Conservation (phyloP, 2,329 filamentous ascomycete species). For the Aureobasidium leucospermi region DNA sequence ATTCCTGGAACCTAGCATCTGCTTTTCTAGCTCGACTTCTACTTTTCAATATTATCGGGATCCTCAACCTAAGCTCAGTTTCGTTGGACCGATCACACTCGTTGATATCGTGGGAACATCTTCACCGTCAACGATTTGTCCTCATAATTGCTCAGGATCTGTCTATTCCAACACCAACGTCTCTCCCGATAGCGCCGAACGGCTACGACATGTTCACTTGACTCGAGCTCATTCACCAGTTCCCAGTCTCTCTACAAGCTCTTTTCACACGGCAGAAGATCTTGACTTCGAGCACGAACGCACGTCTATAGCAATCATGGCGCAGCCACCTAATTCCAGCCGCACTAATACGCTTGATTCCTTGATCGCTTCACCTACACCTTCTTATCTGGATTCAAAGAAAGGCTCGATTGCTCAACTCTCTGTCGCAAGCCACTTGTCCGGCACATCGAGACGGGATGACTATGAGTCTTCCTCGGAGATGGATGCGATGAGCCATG, state of each 20-base stretch:
- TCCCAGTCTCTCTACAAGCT: constrained; percentile 6
- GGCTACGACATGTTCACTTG: not conserved
- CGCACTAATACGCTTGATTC: constrained; percentile 42
- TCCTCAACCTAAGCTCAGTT: not conserved
- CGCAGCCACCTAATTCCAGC: constrained; percentile 17
- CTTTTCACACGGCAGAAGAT: constrained; percentile 1
- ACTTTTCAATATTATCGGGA: not conserved
- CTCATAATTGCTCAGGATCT: too few species aligned
- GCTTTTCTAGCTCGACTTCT: not conserved
- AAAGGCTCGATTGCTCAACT: constrained; percentile 31
- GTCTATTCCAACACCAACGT: not conserved
- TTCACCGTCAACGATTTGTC: not conserved
- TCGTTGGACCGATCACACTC: constrained; percentile 1
- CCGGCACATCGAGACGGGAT: constrained; percentile 38
- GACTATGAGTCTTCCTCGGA: constrained; percentile 35
- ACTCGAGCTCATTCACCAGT: not conserved
- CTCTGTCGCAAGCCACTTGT: constrained; percentile 38
- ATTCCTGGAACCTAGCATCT: not conserved
- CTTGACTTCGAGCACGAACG: not conserved
- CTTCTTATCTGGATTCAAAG: constrained; percentile 33
- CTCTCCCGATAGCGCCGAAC: not conserved
- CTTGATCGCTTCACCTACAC: constrained; percentile 36
- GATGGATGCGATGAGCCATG: constrained; percentile 23
- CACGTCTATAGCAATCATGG: not conserved
- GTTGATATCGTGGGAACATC: not conserved